Base-by-base conservation (phyloP, 1,139 yeast species). In the Geotrichum carabidarum region DNA sequence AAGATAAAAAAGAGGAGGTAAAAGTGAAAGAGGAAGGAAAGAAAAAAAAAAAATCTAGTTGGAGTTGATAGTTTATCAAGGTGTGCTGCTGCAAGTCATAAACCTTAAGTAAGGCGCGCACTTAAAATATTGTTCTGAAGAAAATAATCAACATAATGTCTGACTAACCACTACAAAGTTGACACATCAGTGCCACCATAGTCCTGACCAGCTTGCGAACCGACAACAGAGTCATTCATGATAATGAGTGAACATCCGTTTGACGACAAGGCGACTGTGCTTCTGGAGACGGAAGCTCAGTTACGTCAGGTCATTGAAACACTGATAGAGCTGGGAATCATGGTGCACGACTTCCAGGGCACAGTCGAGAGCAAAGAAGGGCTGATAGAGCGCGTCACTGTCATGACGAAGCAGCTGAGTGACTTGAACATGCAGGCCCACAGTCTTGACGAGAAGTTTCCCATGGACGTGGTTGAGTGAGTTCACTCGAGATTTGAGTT, bases 301-400 rank as follows among this genome's bases (percentile, higher is more conserved):
- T 74, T 91, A 2, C 83, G 83, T 59, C 78, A 80, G 45, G 73
- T 89, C 18, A 82, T 91, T n/a, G 96, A 91, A 68, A 83, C 93
- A 6, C 81, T 90, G 57, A 82, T 90, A 12, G 96, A 91, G 67
- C 74, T 91, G 37, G 97, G 96, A 1, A 91, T 93, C 12, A 80
- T 91, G 55, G 93, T 90, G 1, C 96, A 93, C 68, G 99, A 93
- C 69, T 89, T 85, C 68, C 93, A 90, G 60, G 96, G 95, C 9
- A 89, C 96, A 3, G 78, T 77, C 17, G 83, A 80, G 57, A 79
- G 86, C 11, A 74, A 78, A 54, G 79, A 78, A 56, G 86, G 86
- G 0, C 72, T 84, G 60, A 70, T 76, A 1, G 68, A 66, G 50
- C 63, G 69, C 35, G 63, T 70, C 58, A 61, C 63, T 32, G 57